Percentiles rank a stretch among this genome's conserved stretches.
These are phyloP conservation scores for Helichrysum umbraculigerum DNA, from an alignment of 129 eudicot species.

Conservation along the genomic window DNA sequence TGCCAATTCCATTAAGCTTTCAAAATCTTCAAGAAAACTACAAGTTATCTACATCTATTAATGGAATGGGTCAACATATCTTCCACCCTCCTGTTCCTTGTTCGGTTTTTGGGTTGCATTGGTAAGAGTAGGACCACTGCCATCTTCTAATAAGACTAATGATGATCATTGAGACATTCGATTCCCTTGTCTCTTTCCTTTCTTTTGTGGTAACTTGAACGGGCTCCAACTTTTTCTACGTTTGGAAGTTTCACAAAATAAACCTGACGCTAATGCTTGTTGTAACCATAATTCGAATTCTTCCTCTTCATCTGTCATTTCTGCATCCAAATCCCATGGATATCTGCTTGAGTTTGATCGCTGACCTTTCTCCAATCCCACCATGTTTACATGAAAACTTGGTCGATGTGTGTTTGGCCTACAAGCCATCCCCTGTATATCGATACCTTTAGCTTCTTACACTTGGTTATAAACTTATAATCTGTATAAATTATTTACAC, in stretches of 20 bases:
- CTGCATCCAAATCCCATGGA: constrained; percentile 91
- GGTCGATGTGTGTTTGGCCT: background rate
- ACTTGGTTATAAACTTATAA: no score
- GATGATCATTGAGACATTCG: constrained; percentile 26
- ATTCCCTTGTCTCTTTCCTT: constrained; percentile 66
- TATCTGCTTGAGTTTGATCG: constrained; percentile 67
- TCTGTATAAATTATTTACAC: background rate
- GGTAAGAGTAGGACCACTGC: background rate
- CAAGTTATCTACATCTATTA: constrained; percentile 17
- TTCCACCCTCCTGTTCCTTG: background rate
- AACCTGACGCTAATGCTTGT: constrained; percentile 44
- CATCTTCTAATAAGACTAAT: background rate
- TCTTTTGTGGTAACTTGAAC: constrained; percentile 72
- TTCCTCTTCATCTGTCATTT: constrained; percentile 89
- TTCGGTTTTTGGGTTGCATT: background rate
- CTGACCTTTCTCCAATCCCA: constrained; percentile 75
- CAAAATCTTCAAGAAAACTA: constrained; percentile 8
- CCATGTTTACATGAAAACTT: constrained; percentile 97
- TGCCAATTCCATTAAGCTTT: background rate
- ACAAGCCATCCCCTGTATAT: background rate
- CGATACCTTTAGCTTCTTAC: background rate
- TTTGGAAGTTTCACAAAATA: background rate
- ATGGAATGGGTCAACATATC: constrained; percentile 1
- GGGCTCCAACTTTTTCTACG: constrained; percentile 97
- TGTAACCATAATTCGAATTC: constrained; percentile 94